phyloP scores from a whole-genome alignment of 129 eudicot genomes.

The Pseudognaphalium luteoalbum region DNA sequence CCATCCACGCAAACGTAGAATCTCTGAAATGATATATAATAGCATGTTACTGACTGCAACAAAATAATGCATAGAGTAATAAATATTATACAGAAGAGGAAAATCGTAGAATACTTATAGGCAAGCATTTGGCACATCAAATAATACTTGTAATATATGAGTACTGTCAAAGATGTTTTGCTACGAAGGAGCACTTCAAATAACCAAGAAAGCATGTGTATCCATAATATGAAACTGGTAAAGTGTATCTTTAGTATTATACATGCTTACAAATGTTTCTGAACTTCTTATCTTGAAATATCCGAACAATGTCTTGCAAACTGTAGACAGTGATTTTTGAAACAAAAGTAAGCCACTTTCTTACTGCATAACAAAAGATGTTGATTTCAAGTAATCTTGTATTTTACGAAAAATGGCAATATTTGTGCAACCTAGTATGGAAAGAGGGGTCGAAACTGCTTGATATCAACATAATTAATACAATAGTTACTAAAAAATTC shows the following conservation, averaged over 20 bases:
- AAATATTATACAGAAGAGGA: neutral
- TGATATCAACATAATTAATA: neutral
- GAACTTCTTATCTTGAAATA: neutral
- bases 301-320: neutral
- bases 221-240: too few species aligned
- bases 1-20: slow-evolving; percentile 47
- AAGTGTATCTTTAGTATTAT: neutral
- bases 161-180: neutral
- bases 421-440: neutral
- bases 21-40: slow-evolving; percentile 36
- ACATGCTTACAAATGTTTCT: neutral
- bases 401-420: neutral
- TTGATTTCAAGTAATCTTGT: neutral
- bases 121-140: slow-evolving; percentile 15
- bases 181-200: neutral
- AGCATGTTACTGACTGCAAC: slow-evolving; percentile 29
- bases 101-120: slow-evolving; percentile 2
- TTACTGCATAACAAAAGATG: neutral
- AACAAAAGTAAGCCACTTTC: neutral
- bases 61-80: neutral
- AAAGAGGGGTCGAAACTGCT: neutral
- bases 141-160: neutral
- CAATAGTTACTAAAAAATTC: neutral
- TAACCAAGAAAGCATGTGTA: slow-evolving; percentile 6
- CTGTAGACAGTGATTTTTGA: neutral